phyloP scores from a whole-genome alignment of 768 basidiomycete species.

The Cubamyces lactineus region DNA sequence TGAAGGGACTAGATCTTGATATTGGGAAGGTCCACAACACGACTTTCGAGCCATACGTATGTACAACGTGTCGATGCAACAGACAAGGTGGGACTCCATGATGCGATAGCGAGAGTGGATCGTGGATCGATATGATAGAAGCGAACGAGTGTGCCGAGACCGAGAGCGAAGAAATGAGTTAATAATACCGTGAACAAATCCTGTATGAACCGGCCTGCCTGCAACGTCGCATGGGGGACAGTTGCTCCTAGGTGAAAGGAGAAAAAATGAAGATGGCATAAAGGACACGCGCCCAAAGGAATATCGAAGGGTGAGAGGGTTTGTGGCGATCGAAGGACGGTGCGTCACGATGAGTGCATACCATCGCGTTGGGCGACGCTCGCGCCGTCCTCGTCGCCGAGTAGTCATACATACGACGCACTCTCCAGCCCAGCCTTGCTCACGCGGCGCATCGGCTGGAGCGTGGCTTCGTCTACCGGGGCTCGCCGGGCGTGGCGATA shows the following conservation, averaged over 20 bases:
- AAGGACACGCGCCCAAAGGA: neutral
- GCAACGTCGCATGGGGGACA: too few relatives aligned
- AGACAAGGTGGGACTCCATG: neutral
- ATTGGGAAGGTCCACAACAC: too few relatives aligned
- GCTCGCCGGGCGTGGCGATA: slow-evolving; percentile 87
- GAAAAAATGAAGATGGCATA: neutral
- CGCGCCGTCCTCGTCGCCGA: neutral
- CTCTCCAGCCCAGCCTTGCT: slow-evolving; percentile 94
- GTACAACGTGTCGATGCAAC: neutral
- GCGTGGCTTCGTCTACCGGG: slow-evolving; percentile 84
- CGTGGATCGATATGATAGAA: neutral
- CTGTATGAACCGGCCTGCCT: neutral
- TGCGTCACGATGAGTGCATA: neutral
- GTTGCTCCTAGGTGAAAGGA: neutral
- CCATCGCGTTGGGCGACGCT: neutral
- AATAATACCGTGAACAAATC: slow-evolving; percentile 13
- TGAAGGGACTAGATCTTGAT: too few relatives aligned
- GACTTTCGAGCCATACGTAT: neutral
- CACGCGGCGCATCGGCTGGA: slow-evolving; percentile 88
- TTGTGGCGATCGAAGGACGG: neutral
- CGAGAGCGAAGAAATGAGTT: slow-evolving; percentile 5
- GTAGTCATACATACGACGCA: slow-evolving; percentile 26
- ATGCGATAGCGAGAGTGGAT: neutral
- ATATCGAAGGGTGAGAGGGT: neutral
- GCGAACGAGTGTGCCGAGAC: neutral